Percentiles rank a stretch among this genome's conserved stretches.
phyloP scores from a whole-genome alignment of 306 rosid genomes.

The Medicago truncatula region DNA sequence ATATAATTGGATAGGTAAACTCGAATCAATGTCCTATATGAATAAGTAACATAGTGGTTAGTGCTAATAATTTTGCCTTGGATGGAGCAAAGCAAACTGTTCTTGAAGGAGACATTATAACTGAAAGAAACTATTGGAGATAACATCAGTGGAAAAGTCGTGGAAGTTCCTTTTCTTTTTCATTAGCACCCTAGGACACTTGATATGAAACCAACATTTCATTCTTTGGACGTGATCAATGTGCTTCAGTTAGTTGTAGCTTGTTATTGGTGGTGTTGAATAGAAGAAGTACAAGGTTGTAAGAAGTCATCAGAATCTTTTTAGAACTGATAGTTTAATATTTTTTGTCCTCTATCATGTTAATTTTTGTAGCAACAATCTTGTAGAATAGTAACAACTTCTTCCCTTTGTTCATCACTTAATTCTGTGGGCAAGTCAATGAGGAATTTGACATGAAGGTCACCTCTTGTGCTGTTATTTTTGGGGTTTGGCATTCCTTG shows the following conservation, averaged over 20 bases:
- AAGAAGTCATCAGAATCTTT: background rate
- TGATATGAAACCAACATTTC: conserved; percentile 43
- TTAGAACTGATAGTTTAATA: background rate
- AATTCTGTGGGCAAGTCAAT: conserved; percentile 64
- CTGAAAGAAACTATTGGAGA: conserved; percentile 54
- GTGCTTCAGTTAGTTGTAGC: conserved; percentile 32
- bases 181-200: conserved; percentile 38
- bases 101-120: conserved; percentile 48
- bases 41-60: conserved; percentile 23
- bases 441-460: conserved; percentile 71
- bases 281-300: conserved; percentile 9
- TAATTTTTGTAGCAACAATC: conserved; percentile 48
- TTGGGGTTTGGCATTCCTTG: conserved; percentile 83
- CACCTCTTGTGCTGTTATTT: conserved; percentile 64
- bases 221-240: conserved; percentile 12
- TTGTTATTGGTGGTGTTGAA: background rate
- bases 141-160: conserved; percentile 50
- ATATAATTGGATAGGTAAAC: conserved; percentile 4
- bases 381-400: conserved; percentile 64
- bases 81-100: conserved; percentile 23
- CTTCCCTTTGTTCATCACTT: conserved; percentile 61
- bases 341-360: conserved; percentile 19
- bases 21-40: conserved; percentile 20
- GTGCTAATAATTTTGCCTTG: conserved; percentile 25
- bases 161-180: conserved; percentile 64